phyloP scores from a whole-genome alignment of 768 basidiomycete genomes.

The Kwoniella botswanensis region DNA sequence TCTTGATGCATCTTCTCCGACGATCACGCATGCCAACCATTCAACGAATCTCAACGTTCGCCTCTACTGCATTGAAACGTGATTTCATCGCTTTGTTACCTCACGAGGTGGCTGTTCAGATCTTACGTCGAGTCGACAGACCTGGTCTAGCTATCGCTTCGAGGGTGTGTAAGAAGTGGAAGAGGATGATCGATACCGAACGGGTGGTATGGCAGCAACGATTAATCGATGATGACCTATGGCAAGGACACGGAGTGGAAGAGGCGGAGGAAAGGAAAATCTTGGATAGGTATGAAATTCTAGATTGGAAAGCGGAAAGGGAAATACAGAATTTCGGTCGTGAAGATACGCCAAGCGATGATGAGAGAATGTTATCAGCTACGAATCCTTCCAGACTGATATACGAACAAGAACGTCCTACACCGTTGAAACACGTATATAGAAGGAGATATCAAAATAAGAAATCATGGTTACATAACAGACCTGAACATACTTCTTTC shows the following conservation, averaged over 20 bases:
- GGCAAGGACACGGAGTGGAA: conserved; percentile 87
- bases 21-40: conserved; percentile 90
- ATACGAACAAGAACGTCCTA: conserved; percentile 25
- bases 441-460: conserved; percentile 83
- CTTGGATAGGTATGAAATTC: conserved; percentile 59
- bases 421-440: conserved; percentile 75
- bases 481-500: conserved; percentile 72
- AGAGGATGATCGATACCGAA: conserved; percentile 88
- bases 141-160: conserved; percentile 82
- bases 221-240: conserved; percentile 79
- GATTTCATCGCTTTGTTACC: conserved; percentile 93
- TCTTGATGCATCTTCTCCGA: conserved; percentile 87
- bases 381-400: conserved; percentile 55
- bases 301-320: conserved; percentile 28
- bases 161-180: conserved; percentile 87
- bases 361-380: conserved; percentile 52
- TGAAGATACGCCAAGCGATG: conserved; percentile 59
- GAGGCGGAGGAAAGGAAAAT: conserved; percentile 77
- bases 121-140: conserved; percentile 83
- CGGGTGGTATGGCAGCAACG: conserved; percentile 87
- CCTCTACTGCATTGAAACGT: conserved; percentile 86
- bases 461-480: conserved; percentile 75
- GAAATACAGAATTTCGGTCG: conserved; percentile 4
- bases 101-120: conserved; percentile 85
- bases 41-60: conserved; percentile 82